Evolutionary conservation across 148 eudicot species (phyloP).

Genomic region (Rhododendron griersonianum): DNA sequence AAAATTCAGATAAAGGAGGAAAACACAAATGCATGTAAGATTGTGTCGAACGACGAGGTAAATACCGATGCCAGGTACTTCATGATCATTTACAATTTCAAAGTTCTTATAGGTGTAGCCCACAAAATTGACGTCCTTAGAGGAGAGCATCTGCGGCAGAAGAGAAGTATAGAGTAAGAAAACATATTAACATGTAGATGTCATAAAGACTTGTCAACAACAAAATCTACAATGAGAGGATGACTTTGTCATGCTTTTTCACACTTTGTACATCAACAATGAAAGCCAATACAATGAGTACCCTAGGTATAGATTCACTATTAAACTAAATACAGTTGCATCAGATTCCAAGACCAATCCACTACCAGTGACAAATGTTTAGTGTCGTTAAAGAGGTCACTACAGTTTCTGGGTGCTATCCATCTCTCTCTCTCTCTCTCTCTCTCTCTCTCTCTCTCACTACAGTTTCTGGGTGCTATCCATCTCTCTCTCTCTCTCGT

Average conservation of each 20-base stretch:
- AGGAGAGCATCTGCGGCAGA: conserved; percentile 73
- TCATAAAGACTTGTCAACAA: not conserved
- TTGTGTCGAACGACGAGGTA: not conserved
- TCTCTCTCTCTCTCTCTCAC: no score
- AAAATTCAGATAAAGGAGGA: not conserved
- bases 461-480: no score
- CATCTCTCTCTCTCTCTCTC: no score
- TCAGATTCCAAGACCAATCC: not conserved
- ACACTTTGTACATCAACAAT: not conserved
- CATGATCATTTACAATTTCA: conserved; percentile 86
- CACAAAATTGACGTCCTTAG: conserved; percentile 89
- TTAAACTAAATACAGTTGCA: not conserved
- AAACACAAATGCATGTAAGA: not conserved
- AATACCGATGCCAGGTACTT: conserved; percentile 80
- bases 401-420: not conserved
- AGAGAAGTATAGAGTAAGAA: not conserved
- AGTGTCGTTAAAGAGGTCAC: not conserved
- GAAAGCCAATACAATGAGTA: not conserved
- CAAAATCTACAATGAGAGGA: not conserved
- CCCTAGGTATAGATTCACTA: no score
- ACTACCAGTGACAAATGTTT: not conserved
- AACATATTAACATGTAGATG: not conserved
- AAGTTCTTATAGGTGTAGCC: conserved; percentile 94
- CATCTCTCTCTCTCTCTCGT: no score
- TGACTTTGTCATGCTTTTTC: not conserved